Conservation (phyloP, 2,329 filamentous ascomycete genomes). For the Mycosphaerella arachidis region DNA sequence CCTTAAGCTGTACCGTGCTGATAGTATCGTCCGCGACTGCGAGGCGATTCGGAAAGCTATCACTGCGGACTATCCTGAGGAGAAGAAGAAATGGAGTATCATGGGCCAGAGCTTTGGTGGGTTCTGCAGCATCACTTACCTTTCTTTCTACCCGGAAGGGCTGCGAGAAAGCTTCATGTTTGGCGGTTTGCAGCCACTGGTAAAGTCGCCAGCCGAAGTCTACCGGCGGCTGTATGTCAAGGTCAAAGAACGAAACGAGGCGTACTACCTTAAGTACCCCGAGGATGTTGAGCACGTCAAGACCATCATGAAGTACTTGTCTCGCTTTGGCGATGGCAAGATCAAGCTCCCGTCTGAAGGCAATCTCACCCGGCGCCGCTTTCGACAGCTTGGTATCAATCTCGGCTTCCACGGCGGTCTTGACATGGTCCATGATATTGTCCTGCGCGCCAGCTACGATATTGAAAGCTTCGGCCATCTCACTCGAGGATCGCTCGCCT, state of each 20-base stretch:
- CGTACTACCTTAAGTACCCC: slow-evolving; percentile 81
- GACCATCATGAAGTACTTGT: slow-evolving; percentile 61
- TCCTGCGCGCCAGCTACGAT: slow-evolving; percentile 67
- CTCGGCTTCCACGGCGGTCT: slow-evolving; percentile 78
- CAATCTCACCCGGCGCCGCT: slow-evolving; percentile 64
- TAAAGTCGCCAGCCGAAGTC: slow-evolving; percentile 66
- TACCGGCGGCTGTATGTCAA: slow-evolving; percentile 68
- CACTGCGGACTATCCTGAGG: slow-evolving; percentile 62
- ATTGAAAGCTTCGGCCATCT: slow-evolving; percentile 72
- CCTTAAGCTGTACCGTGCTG: slow-evolving; percentile 78
- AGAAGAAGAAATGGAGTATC: slow-evolving; percentile 74
- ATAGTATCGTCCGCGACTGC: slow-evolving; percentile 83
- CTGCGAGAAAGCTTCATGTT: slow-evolving; percentile 77
- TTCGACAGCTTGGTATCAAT: slow-evolving; percentile 71
- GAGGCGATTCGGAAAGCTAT: slow-evolving; percentile 78
- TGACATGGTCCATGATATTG: slow-evolving; percentile 67
- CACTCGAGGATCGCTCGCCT: slow-evolving; percentile 64
- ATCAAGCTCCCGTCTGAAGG: slow-evolving; percentile 69
- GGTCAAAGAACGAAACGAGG: slow-evolving; percentile 65
- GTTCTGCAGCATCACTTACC: slow-evolving; percentile 77
- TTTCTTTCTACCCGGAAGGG: slow-evolving; percentile 68
- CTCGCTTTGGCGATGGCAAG: slow-evolving; percentile 50
- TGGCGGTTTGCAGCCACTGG: slow-evolving; percentile 76
- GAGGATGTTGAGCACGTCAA: slow-evolving; percentile 69
- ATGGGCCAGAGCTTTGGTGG: slow-evolving; percentile 92